Conservation (phyloP, 2,329 filamentous ascomycete species). For the Mycocentrospora acerina region DNA sequence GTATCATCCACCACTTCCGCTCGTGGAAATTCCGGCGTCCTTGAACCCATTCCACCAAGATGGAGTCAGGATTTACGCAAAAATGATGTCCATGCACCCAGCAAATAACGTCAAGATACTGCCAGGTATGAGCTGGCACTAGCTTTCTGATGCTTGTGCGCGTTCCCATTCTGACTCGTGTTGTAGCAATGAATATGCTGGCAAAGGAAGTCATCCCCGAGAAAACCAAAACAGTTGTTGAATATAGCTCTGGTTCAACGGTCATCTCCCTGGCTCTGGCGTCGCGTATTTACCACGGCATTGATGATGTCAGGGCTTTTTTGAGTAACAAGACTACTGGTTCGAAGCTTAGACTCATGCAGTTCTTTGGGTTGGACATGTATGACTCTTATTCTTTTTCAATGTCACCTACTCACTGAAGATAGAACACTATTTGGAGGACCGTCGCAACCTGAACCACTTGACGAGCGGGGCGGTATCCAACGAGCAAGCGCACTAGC, state of each 20-base stretch:
- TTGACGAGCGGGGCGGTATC: slow-evolving; percentile 20
- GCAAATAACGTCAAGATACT: slow-evolving; percentile 67
- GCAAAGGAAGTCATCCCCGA: slow-evolving; percentile 11
- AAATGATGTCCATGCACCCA: slow-evolving; percentile 66
- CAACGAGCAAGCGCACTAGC: slow-evolving; percentile 13
- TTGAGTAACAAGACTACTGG: slow-evolving; percentile 23
- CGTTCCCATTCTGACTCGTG: not conserved
- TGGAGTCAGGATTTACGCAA: slow-evolving; percentile 64
- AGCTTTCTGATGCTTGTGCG: no score
- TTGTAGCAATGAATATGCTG: slow-evolving; percentile 21
- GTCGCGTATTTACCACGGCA: slow-evolving; percentile 20
- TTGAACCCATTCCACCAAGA: slow-evolving; percentile 60
- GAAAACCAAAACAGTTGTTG: slow-evolving; percentile 19
- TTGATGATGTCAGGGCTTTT: slow-evolving; percentile 19
- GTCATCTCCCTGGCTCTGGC: slow-evolving; percentile 24
- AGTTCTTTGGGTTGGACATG: slow-evolving; percentile 27
- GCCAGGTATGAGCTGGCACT: slow-evolving; percentile 54
- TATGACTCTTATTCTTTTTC: slow-evolving; percentile 1
- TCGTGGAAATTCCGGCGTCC: slow-evolving; percentile 60
- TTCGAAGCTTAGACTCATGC: slow-evolving; percentile 19
- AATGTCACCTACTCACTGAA: not conserved
- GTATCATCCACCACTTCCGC: slow-evolving; percentile 57
- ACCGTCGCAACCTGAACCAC: slow-evolving; percentile 37
- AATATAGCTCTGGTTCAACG: slow-evolving; percentile 24
- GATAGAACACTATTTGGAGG: slow-evolving; percentile 54